Evolutionary conservation across 495 filamentous ascomycete species (phyloP), one percentile per base, ranked within the genome.

Genomic region (Penicillium fimorum): DNA sequence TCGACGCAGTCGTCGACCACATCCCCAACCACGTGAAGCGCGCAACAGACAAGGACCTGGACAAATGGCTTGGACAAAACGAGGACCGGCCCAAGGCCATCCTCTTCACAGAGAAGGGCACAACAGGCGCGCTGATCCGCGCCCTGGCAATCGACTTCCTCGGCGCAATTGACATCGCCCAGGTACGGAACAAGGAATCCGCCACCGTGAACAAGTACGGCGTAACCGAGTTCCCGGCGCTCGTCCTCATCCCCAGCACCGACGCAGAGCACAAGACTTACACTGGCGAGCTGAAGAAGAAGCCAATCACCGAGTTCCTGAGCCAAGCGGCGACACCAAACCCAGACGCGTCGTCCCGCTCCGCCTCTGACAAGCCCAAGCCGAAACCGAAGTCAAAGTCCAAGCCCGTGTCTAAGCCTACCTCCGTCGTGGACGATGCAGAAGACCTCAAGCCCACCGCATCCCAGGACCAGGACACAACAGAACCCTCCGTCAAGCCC

Each of bases 101-200:
- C 41, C 77, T 97, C 12, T 97, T 99, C 74, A 96, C 89, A 2
- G 90, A 96, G 56, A 97, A 97, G 73, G 93, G 92, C 1, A 87
- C 87, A 13, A 92, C 88, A 0, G 89, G 89, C 68, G 79, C 92
- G 10, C 75, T 96, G 13, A 79, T 96, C 53, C 90, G 88, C 71
- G 85, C 90, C 30, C 66, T 97, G 24, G 93, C 95, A 1, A 89
- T 96, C 56, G 95, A 97, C 58, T 97, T 93, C 70, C 76, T 92
- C n/a, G 92, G 86, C 29, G 82, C 82, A 42, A 85, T 97, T 63
- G 80, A 79, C 12, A 79, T 99, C 53, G 92, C 88, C 22, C 93
- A 97, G 72, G 84, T 96, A 40, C 82, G 92, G 43, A 86, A 88
- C 70, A 96, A 91, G 71, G 89, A 97, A 71, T 73, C 79, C 29